Evolutionary conservation across 106 monocot species (phyloP).

Genomic region (Gastrodia elata): DNA sequence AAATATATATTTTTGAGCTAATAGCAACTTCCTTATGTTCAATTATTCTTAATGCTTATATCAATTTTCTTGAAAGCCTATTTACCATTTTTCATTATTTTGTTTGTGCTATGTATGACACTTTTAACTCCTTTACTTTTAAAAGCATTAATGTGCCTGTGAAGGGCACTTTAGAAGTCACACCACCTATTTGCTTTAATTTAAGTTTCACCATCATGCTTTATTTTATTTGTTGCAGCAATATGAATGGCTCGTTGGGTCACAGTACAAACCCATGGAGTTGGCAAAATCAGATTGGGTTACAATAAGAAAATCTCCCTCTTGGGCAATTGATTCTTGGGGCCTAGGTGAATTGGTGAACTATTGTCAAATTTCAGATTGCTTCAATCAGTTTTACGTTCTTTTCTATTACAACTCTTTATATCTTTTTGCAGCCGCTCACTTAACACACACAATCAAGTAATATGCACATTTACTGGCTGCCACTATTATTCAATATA

Average conservation of each 20-base stretch:
- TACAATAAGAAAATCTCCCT: slow-evolving; percentile 72
- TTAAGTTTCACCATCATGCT: slow-evolving; percentile 5
- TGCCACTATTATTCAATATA: not conserved
- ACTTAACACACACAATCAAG: not conserved
- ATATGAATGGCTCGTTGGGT: slow-evolving; percentile 87
- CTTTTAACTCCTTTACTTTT: not conserved
- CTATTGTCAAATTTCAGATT: not conserved
- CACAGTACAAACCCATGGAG: slow-evolving; percentile 94
- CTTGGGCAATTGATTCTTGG: slow-evolving; percentile 98
- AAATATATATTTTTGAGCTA: not conserved
- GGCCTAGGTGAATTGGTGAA: slow-evolving; percentile 56
- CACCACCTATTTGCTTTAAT: not conserved
- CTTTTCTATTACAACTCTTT: not conserved
- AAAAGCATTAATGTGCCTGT: not conserved
- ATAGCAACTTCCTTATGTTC: not conserved
- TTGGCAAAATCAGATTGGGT: slow-evolving; percentile 81
- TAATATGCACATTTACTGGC: not conserved
- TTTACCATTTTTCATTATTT: not conserved
- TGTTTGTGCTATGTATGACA: not conserved
- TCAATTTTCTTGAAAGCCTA: not conserved
- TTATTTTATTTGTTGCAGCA: slow-evolving; percentile 44
- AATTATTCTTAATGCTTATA: too few relatives aligned
- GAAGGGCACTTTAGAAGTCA: not conserved
- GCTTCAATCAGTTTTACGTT: not conserved
- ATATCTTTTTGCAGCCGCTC: not conserved